phyloP scores from a whole-genome alignment of 192 early-diverging fungal genomes.

The Gaertneriomyces semiglobifer region DNA sequence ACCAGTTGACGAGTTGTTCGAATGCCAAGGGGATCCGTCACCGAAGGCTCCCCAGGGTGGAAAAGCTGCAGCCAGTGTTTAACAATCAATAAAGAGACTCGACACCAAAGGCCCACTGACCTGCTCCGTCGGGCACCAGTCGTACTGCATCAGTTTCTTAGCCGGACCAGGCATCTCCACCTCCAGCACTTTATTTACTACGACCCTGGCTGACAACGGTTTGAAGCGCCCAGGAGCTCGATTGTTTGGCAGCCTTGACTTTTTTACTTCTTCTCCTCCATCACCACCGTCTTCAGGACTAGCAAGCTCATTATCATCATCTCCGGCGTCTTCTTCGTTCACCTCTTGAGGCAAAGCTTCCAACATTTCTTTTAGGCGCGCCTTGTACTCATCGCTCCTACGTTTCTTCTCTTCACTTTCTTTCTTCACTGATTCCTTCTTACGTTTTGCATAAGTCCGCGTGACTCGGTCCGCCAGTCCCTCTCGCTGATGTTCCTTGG shows the following conservation, averaged over 20 bases:
- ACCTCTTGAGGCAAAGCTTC: conserved; percentile 33
- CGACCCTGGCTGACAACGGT: not conserved
- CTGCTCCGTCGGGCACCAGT: conserved; percentile 46
- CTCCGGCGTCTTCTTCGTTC: conserved; percentile 18
- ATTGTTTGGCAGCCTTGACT: not conserved
- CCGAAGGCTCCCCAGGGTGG: too few species aligned
- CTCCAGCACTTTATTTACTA: conserved; percentile 18
- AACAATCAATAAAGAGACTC: too few species aligned
- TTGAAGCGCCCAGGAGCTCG: not conserved
- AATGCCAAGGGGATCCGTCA: too few species aligned
- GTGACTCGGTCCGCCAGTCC: conserved; percentile 9
- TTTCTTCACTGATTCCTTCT: conserved; percentile 13
- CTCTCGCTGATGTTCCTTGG: conserved; percentile 22
- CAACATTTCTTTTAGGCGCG: conserved; percentile 43
- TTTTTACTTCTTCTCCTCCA: too few species aligned
- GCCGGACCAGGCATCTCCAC: conserved; percentile 35
- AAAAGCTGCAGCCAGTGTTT: too few species aligned
- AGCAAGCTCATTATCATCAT: not conserved
- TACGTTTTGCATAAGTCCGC: conserved; percentile 7
- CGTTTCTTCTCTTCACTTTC: conserved; percentile 22
- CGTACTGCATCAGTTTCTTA: conserved; percentile 35
- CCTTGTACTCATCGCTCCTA: conserved; percentile 47
- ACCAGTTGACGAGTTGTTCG: conserved; percentile 1
- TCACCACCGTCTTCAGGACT: not conserved
- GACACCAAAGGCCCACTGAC: conserved; percentile 6